Percentiles rank a stretch among this genome's conserved stretches.
Evolutionary conservation across 2,329 filamentous ascomycete species (phyloP).

Genomic region (Penicillium sp.): DNA sequence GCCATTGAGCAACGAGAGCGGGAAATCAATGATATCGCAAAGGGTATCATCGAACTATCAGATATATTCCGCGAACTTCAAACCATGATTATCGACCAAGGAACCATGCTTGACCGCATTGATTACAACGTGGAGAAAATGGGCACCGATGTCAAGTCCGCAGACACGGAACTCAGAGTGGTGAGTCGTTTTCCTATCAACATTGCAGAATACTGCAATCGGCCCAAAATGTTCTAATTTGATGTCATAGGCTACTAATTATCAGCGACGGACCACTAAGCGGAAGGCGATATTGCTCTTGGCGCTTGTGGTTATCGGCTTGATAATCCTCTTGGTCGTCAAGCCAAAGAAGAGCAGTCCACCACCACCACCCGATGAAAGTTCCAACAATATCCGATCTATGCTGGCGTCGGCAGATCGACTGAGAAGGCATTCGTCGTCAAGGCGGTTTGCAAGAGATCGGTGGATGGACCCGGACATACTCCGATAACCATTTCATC

Average conservation of each 20-base stretch:
- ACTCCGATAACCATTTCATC: slow-evolving; percentile 31
- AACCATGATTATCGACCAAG: slow-evolving; percentile 91
- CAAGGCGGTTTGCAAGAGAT: slow-evolving; percentile 30
- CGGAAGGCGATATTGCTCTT: slow-evolving; percentile 92
- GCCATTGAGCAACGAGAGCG: slow-evolving; percentile 89
- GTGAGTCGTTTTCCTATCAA: slow-evolving; percentile 43
- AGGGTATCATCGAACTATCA: slow-evolving; percentile 94
- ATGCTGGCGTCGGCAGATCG: slow-evolving; percentile 26
- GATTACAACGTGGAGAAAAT: slow-evolving; percentile 98
- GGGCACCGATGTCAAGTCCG: slow-evolving; percentile 88
- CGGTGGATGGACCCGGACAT: slow-evolving; percentile 43
- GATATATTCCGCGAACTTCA: slow-evolving; percentile 97
- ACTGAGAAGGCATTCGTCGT: slow-evolving; percentile 25
- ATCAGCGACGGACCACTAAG: slow-evolving; percentile 87
- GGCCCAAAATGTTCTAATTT: neutral
- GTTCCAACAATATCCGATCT: slow-evolving; percentile 28
- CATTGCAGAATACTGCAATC: neutral
- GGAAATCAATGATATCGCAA: slow-evolving; percentile 97
- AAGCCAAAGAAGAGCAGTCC: slow-evolving; percentile 67
- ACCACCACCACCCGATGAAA: slow-evolving; percentile 28
- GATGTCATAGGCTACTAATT: slow-evolving; percentile 68
- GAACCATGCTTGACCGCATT: slow-evolving; percentile 88
- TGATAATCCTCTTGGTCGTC: slow-evolving; percentile 81
- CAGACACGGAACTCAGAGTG: slow-evolving; percentile 88
- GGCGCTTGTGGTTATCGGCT: slow-evolving; percentile 77